Percentiles rank a stretch among this genome's conserved stretches.
These are phyloP conservation scores for Selaginella tamariscina DNA, from an alignment of 75 land plant species.

Conservation along the genomic window DNA sequence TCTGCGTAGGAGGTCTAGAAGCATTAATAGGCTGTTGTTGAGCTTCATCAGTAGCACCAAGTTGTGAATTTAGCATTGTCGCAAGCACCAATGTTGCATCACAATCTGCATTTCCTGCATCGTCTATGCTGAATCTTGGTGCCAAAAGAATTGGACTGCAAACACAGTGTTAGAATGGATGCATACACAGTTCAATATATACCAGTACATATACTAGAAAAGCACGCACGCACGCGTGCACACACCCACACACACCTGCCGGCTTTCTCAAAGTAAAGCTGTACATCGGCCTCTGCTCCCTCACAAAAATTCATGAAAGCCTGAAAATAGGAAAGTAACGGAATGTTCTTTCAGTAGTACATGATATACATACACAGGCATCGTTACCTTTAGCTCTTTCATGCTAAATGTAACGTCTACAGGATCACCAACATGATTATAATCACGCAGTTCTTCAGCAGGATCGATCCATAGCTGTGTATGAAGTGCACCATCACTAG, in stretches of 20 bases:
- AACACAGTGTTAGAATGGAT: not conserved
- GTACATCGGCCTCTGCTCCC: conserved; percentile 87
- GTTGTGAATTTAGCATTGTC: conserved; percentile 78
- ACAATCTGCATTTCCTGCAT: conserved; percentile 58
- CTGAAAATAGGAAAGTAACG: conserved; percentile 32
- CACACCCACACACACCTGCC: conserved; percentile 61
- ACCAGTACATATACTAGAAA: no score
- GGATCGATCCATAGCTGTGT: conserved; percentile 99
- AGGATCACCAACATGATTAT: conserved; percentile 66
- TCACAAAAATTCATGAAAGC: conserved; percentile 92
- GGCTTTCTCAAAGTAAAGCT: conserved; percentile 83
- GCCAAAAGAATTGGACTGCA: conserved; percentile 86
- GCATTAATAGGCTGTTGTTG: conserved; percentile 16
- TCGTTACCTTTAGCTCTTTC: conserved; percentile 78
- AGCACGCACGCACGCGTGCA: not conserved
- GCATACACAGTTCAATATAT: conserved; percentile 18
- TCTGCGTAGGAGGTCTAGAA: conserved; percentile 17
- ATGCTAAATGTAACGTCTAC: conserved; percentile 93
- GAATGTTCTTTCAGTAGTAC: not conserved
- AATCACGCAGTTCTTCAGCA: conserved; percentile 79
- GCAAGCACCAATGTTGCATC: conserved; percentile 92
- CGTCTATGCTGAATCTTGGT: conserved; percentile 90
- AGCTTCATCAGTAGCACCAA: conserved; percentile 33
- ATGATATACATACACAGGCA: not conserved
- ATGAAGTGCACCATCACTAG: conserved; percentile 62